Evolutionary conservation across 345 rosid species (phyloP), one percentile per base, ranked within the genome.

Genomic region (Lumnitzera littorea): DNA sequence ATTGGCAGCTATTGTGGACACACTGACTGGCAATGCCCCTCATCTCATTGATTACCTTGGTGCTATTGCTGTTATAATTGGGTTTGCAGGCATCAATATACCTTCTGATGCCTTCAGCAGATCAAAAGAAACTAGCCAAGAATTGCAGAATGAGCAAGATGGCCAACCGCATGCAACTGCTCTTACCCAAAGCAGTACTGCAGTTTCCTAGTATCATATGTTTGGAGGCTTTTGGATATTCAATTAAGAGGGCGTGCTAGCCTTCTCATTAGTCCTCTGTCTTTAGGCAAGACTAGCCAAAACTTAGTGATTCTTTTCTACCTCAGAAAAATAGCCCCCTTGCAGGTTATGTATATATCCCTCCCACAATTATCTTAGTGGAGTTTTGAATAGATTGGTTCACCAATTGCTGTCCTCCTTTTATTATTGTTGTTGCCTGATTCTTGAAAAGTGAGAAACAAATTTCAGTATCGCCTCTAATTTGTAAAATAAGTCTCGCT

Each of bases 11-110:
- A 55, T 94, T 51, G 86, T 94, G 2, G 99, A 94, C 70, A 59
- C 86, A 13, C 17, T 89, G 36, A 82, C 67, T 2, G 99, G 97
- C 69, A 81, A 78, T 70, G 76, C 88, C 12, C 95, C 96, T 50
- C 69, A 74, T 63, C 69, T 80, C 62, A 73, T 86, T 56, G 87
- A 88, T 71, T 86, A 80, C 66, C 77, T 89, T 62, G 99, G 99
- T 24, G 96, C 97, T 49, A 67, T 64, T 7, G 90, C 97, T 51
- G 99, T 94, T 41, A 84, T 89, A 90, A 76, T 87, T 15, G 97
- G 97, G 9, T 89, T 94, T 65, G 84, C 86, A 3, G 97, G 99
- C 58, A 89, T 94, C 73, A 94, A 84, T 68, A 71, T 87, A 63
- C 99, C 96, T 51, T 54, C 80, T 3, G 86, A 84, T 47, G 53